Evolutionary conservation across 1,139 yeast genomes (phyloP), one percentile per base, ranked within the genome.

Genomic region (Geotrichum armillariae): DNA sequence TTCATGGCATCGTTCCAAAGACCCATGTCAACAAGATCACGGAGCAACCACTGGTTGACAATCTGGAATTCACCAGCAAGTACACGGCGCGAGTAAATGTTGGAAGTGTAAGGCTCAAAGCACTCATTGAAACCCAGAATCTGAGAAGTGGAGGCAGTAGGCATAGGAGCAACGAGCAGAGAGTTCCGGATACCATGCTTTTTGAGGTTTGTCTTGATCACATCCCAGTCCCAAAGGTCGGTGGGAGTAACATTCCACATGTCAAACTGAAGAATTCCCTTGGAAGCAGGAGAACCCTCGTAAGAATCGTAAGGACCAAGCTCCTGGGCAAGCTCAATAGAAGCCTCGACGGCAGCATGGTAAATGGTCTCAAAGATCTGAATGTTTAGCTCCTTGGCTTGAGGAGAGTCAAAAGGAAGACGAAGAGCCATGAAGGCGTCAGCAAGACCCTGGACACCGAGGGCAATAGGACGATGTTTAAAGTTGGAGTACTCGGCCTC

Each of bases 91-190:
- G 89, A 81, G 72, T 87, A 88, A 63, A 88, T 83, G 71, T 88
- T 88, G 41, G 95, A 86, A 27, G 96, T 88, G 69, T 83, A 83
- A 22, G 96, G 96, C 69, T 88, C 96, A 68, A 88, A 88, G 67
- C 96, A 88, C 69, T 88, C 96, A 64, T 85, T 89, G 74, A 80
- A 84, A 39, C 96, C 96, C 57, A 88, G 75, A 55, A 88, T 88
- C 71, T 88, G 95, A 16, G 96, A 89, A 1, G 96, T 88, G 2
- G 95, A 87, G 1, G 96, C 96, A 27, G 96, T 88, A 40, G 96
- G 96, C 96, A 88, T 88, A 43, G 95, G 95, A 2, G 95, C 96
- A 50, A 87, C 87, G 50, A 89, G 73, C 61, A 88, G 72, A 14
- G 96, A 88, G 75, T 88, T 88, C 64, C 96, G 75, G 53, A 88